Evolutionary conservation across 192 early-diverging fungal genomes (phyloP).

Genomic region (Powellomyces hirtus): DNA sequence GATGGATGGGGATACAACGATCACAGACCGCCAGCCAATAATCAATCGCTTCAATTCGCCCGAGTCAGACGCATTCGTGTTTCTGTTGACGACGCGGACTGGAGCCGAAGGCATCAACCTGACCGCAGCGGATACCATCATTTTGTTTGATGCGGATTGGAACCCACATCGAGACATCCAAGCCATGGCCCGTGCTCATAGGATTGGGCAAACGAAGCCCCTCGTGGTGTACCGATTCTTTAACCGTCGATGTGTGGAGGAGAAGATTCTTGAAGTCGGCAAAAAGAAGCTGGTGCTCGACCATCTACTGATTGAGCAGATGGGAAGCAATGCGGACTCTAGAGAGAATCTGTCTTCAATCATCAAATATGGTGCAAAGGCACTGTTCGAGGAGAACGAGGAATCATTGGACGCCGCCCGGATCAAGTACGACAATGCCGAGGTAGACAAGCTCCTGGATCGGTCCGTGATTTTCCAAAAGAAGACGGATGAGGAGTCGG

Average conservation of each 20-base stretch:
- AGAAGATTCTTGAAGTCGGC: slow-evolving; percentile 69
- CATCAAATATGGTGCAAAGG: slow-evolving; percentile 66
- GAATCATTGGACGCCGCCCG: slow-evolving; percentile 34
- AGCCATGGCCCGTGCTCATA: slow-evolving; percentile 88
- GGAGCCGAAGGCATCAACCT: slow-evolving; percentile 97
- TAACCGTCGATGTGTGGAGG: slow-evolving; percentile 63
- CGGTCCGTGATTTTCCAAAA: slow-evolving; percentile 26
- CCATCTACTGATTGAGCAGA: slow-evolving; percentile 71
- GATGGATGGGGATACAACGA: slow-evolving; percentile 61
- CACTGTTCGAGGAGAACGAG: slow-evolving; percentile 61
- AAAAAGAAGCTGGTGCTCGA: slow-evolving; percentile 75
- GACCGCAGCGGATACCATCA: slow-evolving; percentile 94
- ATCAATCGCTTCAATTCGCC: slow-evolving; percentile 69
- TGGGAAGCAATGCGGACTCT: slow-evolving; percentile 60
- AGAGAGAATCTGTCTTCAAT: slow-evolving; percentile 61
- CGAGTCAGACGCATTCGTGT: slow-evolving; percentile 64
- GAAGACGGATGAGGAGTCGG: slow-evolving; percentile 14
- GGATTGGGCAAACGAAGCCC: slow-evolving; percentile 91
- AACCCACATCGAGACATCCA: slow-evolving; percentile 99
- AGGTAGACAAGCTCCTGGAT: slow-evolving; percentile 60
- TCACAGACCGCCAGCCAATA: slow-evolving; percentile 45
- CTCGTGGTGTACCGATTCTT: slow-evolving; percentile 91
- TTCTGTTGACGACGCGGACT: slow-evolving; percentile 91
- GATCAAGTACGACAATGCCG: slow-evolving; percentile 56
- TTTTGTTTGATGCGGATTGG: slow-evolving; percentile 84